Base-by-base conservation (phyloP, 2,329 filamentous ascomycete genomes). In the Zalaria obscura region DNA sequence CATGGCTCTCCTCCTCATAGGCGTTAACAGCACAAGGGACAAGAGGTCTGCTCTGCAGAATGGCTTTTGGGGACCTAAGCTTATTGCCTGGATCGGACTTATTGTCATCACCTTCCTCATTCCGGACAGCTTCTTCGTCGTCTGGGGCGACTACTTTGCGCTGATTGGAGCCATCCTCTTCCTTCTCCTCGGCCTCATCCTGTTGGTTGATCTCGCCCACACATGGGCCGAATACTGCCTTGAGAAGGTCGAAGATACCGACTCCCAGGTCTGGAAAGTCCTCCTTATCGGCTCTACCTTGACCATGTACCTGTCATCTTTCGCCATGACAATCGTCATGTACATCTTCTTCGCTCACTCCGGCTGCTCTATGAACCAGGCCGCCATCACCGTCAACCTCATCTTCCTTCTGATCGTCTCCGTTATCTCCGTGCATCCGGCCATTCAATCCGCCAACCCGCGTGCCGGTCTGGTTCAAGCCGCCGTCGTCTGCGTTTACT, bases 41-140 rank as follows among this genome's bases (percentile, higher is more conserved):
- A 82, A 83, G 36, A 81, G 91, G 49, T 88, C 91, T 2, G 75
- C 78, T 11, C 74, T 98, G 41, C 91, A 98, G 59, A 98, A 98
- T 65, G 91, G 89, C n/a, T 98, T 86, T 64, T 98, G 91, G 91
- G 91, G 88, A 2, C 91, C 91, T 36, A 98, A 98, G 67, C 73
- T 98, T 44, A 76, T 95, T 45, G 76, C 79, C 40, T 98, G 91
- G 91, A 58, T 95, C 39, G 77, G 72, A 9, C 75, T 96, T 50
- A 78, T 96, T 45, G 84, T 95, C 45, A 59, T 93, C 44, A 93
- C 88, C 26, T 98, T 96, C 69, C 76, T 98, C 55, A 95, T 98
- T 43, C 91, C 91, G 10, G 89, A 98, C 57, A 70, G 69, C 27
- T 96, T 98, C 71, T 96, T 95, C 66, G 77, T 93, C 55, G 77